Base-by-base conservation (phyloP, 768 basidiomycete species). In the Leccinum boreale region DNA sequence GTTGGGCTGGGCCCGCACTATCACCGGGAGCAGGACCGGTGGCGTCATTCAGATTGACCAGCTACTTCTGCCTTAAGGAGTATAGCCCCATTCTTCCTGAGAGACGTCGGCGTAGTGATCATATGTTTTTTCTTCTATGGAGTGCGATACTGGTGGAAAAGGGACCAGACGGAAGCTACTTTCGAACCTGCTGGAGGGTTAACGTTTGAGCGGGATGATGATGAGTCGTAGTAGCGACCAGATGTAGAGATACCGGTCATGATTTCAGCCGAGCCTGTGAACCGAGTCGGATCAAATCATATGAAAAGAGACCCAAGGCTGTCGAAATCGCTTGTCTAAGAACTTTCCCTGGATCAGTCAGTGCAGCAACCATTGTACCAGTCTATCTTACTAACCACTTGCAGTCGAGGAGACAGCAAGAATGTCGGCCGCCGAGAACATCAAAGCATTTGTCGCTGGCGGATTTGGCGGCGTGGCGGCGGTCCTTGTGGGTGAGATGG, bases 381-480 rank as follows among this genome's bases (percentile, higher is more conserved):
- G 21, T 53, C 69, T 39, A 72, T 26, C 11, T 15, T 54, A 8
- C 42, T 53, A 8, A 26, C 55, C 61, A 53, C 60, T 62, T 33
- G 53, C 57, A 36, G 52, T 50, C 35, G 61, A 69, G 59, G 62
- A 62, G 47, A 57, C 56, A 21, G 23, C 55, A n/a, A 72, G 56
- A 51, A 71, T 29, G 23, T 65, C 75, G n/a, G 69, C 70, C 35
- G 62, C 63, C 5, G 78, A 76, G 60, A 77, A 78, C 28, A 64
- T 82, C 62, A 98, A 97, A 75, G 85, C 93, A 4, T 98, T 99
- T 76, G 79, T 96, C 54, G 85, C 94, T 31, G 97, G 97, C 63
- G 97, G 97, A 39, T 89, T 91, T 64, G 97, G 97, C 59, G 97
- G 97, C 62, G 78, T 87, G 54, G 79, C 84, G 60, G 90, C 89